Conservation (phyloP, 345 rosid species). For the Rhodamnia rubescens region DNA sequence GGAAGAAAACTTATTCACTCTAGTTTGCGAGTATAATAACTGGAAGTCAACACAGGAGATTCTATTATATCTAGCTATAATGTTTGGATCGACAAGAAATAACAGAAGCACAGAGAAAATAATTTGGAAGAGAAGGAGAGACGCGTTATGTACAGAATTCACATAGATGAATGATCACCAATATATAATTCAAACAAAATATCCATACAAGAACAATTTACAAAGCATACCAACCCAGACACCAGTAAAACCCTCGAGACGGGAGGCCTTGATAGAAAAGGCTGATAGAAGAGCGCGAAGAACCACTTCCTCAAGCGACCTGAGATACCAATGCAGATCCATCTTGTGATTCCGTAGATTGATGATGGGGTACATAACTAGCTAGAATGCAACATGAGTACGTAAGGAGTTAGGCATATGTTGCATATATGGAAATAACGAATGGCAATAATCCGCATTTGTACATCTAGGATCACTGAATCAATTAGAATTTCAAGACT, state of each 20-base stretch:
- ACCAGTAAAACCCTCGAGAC: constrained; percentile 69
- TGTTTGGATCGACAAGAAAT: neutral
- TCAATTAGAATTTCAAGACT: neutral
- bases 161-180: neutral
- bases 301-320: constrained; percentile 79
- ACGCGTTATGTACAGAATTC: neutral
- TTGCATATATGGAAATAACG: neutral
- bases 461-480: neutral
- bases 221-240: constrained; percentile 70
- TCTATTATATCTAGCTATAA: neutral
- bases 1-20: neutral
- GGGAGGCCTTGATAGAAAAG: constrained; percentile 66
- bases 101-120: neutral
- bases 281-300: constrained; percentile 59
- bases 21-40: neutral
- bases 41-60: neutral
- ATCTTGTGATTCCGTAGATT: constrained; percentile 81
- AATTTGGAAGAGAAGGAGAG: neutral
- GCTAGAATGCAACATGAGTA: constrained; percentile 27
- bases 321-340: constrained; percentile 94
- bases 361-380: constrained; percentile 81
- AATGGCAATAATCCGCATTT: neutral
- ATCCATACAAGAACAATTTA: neutral
- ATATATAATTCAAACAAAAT: neutral
- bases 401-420: neutral